These are phyloP conservation scores for Trichocomaceae sp. DNA, from an alignment of 2,329 filamentous ascomycete species.

Conservation along the genomic window DNA sequence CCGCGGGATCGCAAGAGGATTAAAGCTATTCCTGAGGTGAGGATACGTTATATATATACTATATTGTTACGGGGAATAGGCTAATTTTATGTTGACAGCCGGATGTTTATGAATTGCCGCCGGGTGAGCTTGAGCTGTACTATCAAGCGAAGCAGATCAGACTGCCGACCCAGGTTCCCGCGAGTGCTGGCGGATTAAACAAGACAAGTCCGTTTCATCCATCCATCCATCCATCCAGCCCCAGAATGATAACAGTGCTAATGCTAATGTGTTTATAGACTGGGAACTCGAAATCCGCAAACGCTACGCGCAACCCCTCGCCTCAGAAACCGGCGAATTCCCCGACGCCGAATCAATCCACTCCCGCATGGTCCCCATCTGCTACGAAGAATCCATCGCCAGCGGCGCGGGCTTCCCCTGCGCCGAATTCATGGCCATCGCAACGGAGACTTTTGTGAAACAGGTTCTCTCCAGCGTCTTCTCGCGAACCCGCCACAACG, in stretches of 20 bases:
- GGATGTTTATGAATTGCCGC: slow-evolving; percentile 27
- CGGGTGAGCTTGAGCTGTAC: slow-evolving; percentile 37
- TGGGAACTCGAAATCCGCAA: slow-evolving; percentile 61
- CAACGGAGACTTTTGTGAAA: slow-evolving; percentile 58
- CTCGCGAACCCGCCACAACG: slow-evolving; percentile 50
- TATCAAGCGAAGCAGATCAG: slow-evolving; percentile 44
- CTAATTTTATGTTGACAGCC: slow-evolving; percentile 22
- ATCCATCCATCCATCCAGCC: too few relatives aligned
- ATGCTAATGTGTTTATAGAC: slow-evolving; percentile 33
- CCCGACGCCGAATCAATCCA: slow-evolving; percentile 53
- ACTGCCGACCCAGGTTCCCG: slow-evolving; percentile 56
- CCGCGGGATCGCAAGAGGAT: slow-evolving; percentile 54
- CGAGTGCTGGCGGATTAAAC: slow-evolving; percentile 66
- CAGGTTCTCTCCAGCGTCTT: slow-evolving; percentile 52
- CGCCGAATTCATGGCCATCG: slow-evolving; percentile 55
- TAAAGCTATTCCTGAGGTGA: slow-evolving; percentile 50
- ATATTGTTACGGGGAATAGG: neutral
- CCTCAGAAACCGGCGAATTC: slow-evolving; percentile 57
- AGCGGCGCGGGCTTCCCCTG: slow-evolving; percentile 48
- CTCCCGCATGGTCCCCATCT: slow-evolving; percentile 57
- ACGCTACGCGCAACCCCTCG: slow-evolving; percentile 57
- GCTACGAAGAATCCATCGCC: slow-evolving; percentile 57
- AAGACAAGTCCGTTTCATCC: too few relatives aligned
- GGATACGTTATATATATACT: slow-evolving; percentile 14
- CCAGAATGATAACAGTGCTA: too few relatives aligned